phyloP scores from a whole-genome alignment of 805 yeast genomes.

The Spencermartinsiella europaea region DNA sequence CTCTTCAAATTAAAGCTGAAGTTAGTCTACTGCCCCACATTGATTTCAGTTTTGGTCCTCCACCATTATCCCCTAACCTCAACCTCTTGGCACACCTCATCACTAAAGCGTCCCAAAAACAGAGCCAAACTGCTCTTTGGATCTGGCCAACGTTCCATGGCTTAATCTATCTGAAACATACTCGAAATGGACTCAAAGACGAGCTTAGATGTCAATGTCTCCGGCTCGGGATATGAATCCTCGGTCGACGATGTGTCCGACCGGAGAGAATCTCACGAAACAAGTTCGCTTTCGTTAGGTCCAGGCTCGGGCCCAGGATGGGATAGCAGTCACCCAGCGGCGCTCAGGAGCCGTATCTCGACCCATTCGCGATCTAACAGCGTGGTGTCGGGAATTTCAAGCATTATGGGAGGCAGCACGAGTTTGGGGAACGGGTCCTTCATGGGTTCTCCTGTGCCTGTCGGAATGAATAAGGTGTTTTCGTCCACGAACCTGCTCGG shows the following conservation, averaged over 20 bases:
- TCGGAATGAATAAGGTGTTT: slow-evolving; percentile 38
- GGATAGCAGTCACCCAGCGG: not conserved
- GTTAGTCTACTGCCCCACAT: too few relatives aligned
- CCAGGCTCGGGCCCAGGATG: not conserved
- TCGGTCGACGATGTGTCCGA: not conserved
- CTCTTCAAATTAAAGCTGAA: too few relatives aligned
- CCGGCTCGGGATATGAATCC: not conserved
- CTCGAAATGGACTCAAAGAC: not conserved
- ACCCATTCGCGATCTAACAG: slow-evolving; percentile 7
- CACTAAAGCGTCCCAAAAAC: too few relatives aligned
- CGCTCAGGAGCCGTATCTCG: not conserved
- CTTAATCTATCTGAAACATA: not conserved
- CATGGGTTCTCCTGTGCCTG: slow-evolving; percentile 11
- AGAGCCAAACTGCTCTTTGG: too few relatives aligned
- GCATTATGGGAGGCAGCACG: not conserved
- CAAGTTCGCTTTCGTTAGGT: not conserved
- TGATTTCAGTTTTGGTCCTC: too few relatives aligned
- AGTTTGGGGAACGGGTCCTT: not conserved
- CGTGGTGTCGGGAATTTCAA: slow-evolving; percentile 1
- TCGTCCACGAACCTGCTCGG: slow-evolving; percentile 52
- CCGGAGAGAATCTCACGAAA: not conserved
- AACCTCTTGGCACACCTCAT: too few relatives aligned
- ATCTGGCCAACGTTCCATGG: too few relatives aligned
- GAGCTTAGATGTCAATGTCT: not conserved
- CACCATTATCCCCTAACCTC: too few relatives aligned